These are phyloP conservation scores for Podaxis sp. DNA, from an alignment of 768 basidiomycete genomes.

Conservation along the genomic window DNA sequence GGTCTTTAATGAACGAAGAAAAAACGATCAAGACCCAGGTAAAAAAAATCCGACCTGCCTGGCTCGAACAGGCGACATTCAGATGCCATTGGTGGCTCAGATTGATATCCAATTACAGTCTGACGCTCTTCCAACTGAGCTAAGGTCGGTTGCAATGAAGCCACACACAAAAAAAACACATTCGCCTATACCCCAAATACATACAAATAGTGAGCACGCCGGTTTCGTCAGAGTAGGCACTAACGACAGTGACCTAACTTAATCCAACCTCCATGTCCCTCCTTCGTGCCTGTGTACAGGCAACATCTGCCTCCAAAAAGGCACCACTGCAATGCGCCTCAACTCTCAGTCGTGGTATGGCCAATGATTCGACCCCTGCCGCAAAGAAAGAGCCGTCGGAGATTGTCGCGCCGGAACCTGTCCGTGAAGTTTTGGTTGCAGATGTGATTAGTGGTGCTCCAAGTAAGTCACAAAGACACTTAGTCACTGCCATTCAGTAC, in stretches of 20 bases:
- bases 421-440: slow-evolving; percentile 70
- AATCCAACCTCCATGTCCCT: slow-evolving; percentile 47
- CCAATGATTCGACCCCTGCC: slow-evolving; percentile 29
- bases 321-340: slow-evolving; percentile 20
- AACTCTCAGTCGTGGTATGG: slow-evolving; percentile 26
- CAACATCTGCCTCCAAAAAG: slow-evolving; percentile 26
- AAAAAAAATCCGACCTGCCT: slow-evolving; percentile 35
- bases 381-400: slow-evolving; percentile 29
- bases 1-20: not conserved
- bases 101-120: not conserved
- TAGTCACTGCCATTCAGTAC: not conserved
- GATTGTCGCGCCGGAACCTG: slow-evolving; percentile 36
- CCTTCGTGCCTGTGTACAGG: slow-evolving; percentile 44
- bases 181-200: not conserved
- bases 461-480: slow-evolving; percentile 41
- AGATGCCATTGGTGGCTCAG: slow-evolving; percentile 12
- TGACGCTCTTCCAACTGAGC: not conserved
- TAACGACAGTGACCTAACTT: not conserved
- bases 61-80: slow-evolving; percentile 60
- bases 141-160: not conserved
- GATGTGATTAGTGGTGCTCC: slow-evolving; percentile 88
- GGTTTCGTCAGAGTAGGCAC: slow-evolving; percentile 1
- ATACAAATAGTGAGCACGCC: slow-evolving; percentile 18
- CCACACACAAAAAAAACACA: no score
- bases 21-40: not conserved